These are phyloP conservation scores for Comarum palustre DNA, from an alignment of 306 rosid genomes.

Conservation along the genomic window DNA sequence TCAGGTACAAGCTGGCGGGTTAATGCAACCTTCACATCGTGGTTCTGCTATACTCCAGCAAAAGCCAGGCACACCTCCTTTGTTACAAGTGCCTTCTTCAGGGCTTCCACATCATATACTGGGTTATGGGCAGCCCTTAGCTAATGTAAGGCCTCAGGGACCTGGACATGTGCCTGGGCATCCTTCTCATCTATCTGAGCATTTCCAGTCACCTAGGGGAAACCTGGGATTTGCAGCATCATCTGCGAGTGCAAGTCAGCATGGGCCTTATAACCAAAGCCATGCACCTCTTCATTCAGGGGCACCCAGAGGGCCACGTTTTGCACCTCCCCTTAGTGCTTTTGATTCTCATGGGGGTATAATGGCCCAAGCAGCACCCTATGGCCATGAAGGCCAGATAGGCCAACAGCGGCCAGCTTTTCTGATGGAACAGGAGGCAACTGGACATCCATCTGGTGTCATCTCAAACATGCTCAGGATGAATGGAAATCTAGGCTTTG, in stretches of 20 bases:
- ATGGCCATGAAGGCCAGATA: slow-evolving; percentile 49
- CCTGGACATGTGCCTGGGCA: slow-evolving; percentile 40
- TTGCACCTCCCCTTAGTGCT: slow-evolving; percentile 47
- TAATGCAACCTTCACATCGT: slow-evolving; percentile 36
- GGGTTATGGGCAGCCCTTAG: slow-evolving; percentile 35
- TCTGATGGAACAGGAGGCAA: slow-evolving; percentile 27
- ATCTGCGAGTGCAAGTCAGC: slow-evolving; percentile 36
- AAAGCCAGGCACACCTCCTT: slow-evolving; percentile 38
- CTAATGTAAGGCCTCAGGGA: slow-evolving; percentile 49
- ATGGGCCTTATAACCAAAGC: slow-evolving; percentile 48
- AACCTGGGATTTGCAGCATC: slow-evolving; percentile 34
- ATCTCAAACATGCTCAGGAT: slow-evolving; percentile 28
- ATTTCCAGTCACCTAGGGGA: slow-evolving; percentile 26
- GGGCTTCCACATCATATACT: slow-evolving; percentile 47
- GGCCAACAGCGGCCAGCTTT: slow-evolving; percentile 31
- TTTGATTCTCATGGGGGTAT: slow-evolving; percentile 50
- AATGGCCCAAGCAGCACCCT: slow-evolving; percentile 43
- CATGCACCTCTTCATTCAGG: slow-evolving; percentile 48
- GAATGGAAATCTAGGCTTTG: slow-evolving; percentile 42
- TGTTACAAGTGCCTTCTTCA: slow-evolving; percentile 42
- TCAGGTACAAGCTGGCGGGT: slow-evolving; percentile 34
- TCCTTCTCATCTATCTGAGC: slow-evolving; percentile 30
- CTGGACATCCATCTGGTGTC: slow-evolving; percentile 31
- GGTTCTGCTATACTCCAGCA: slow-evolving; percentile 39
- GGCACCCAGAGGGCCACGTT: slow-evolving; percentile 47